A percentile compares a stretch with the other conserved stretches of the same genome.
Evolutionary conservation across 2,329 filamentous ascomycete genomes (phyloP).

Genomic region (Lachnellula arida): DNA sequence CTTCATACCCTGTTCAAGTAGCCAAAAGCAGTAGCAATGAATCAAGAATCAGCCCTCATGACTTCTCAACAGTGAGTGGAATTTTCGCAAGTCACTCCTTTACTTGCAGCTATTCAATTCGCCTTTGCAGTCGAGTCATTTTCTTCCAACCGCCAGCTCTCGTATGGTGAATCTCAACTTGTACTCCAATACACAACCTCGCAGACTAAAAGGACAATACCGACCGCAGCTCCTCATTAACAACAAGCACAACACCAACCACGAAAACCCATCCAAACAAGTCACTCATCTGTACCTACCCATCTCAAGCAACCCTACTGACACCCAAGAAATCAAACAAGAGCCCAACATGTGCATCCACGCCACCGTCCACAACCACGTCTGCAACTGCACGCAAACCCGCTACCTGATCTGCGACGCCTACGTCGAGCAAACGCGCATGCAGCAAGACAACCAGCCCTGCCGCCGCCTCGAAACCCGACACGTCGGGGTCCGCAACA

Average conservation of each 20-base stretch:
- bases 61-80: too few species aligned
- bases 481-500: background rate
- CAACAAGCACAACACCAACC: background rate
- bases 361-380: background rate
- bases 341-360: background rate
- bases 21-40: too few species aligned
- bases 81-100: too few species aligned
- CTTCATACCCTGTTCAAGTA: too few species aligned
- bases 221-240: too few species aligned
- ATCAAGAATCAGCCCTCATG: too few species aligned
- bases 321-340: background rate
- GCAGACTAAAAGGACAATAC: too few species aligned
- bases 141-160: too few species aligned
- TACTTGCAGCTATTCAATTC: too few species aligned
- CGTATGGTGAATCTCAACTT: too few species aligned
- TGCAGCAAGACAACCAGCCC: conserved; percentile 5
- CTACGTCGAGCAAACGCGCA: conserved; percentile 10
- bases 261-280: background rate
- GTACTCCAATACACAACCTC: too few species aligned
- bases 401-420: background rate
- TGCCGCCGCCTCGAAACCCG: conserved; percentile 1
- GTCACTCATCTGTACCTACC: background rate
- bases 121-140: too few species aligned
- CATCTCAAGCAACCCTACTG: background rate
- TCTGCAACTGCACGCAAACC: background rate